Conservation (phyloP, 768 basidiomycete genomes). For the Termitomyces sp. region DNA sequence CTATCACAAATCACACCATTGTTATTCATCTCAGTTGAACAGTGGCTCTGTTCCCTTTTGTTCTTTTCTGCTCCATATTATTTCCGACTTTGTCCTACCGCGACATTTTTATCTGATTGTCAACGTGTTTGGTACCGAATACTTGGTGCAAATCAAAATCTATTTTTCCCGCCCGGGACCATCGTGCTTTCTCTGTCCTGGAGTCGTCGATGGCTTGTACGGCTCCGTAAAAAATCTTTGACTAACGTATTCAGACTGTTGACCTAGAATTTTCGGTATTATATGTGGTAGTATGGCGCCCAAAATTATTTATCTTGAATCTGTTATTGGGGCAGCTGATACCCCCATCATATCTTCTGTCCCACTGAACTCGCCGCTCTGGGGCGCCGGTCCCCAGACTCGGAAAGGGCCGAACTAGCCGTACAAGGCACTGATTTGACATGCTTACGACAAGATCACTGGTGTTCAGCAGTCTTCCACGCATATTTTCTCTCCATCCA, state of each 20-base stretch:
- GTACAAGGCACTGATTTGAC: background rate
- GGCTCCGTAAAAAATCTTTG: background rate
- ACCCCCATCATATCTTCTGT: constrained; percentile 8
- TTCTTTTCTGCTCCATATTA: background rate
- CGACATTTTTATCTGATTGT: constrained; percentile 11
- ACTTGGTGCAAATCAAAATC: constrained; percentile 1
- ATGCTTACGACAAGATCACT: constrained; percentile 2
- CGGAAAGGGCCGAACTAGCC: constrained; percentile 8
- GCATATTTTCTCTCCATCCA: background rate
- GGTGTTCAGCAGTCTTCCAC: background rate
- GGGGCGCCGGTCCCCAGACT: constrained; percentile 3
- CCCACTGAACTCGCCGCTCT: constrained; percentile 5
- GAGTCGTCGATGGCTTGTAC: background rate
- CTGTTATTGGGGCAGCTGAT: constrained; percentile 7
- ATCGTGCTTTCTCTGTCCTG: background rate
- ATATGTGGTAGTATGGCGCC: constrained; percentile 6
- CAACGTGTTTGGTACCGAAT: constrained; percentile 10
- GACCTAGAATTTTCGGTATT: constrained; percentile 2
- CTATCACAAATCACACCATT: background rate
- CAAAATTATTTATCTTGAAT: constrained; percentile 4
- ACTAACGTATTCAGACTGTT: background rate
- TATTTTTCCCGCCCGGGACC: background rate
- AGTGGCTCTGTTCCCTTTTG: background rate
- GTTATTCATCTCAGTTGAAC: background rate
- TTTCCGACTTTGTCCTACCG: constrained; percentile 1